Base-by-base conservation (phyloP, 768 basidiomycete species). In the Tylopilus vinaceipallidus region DNA sequence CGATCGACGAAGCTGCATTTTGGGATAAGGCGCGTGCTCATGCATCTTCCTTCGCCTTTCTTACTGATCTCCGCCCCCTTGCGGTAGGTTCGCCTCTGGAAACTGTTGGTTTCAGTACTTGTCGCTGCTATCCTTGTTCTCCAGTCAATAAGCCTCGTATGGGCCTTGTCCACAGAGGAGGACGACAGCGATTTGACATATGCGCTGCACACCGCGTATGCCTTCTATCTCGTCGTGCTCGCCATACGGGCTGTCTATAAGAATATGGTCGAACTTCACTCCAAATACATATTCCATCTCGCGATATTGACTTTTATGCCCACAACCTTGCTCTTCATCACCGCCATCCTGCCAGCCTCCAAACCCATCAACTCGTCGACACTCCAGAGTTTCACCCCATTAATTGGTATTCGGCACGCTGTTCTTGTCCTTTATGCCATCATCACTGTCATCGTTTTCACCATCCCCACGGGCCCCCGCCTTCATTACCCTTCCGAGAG, bases 401-500 rank as follows among this genome's bases (percentile, higher is more conserved):
- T 27, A 42, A 57, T 53, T 55, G 64, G 54, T 20, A 59, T 85
- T 6, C 86, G 83, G 81, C 80, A 81, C 45, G 64, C 75, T 3
- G 70, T 75, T 9, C 60, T 86, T 14, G 71, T 58, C 6, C 61
- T 86, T 17, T 86, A 84, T 56, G 62, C 68, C 22, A 32, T 79
- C 16, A 69, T 75, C 2, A 71, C 71, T 47, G 49, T 71, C 30
- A 42, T 84, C 17, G 65, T 71, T 16, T 62, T 73, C 45, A 72
- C 69, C 5, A 85, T 83, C 2, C 87, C 86, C 3, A 73, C 78
- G 33, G 92, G 92, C 0, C 94, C 94, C 0, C 70, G 75, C 9
- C 71, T 95, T 6, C 80, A 91, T 61, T 90, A 81, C 60, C 86
- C 88, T 1, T 72, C 83, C n/a, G 77, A 83, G 48, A 69, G 69